Percentiles rank a stretch among this genome's conserved stretches.
phyloP scores from a whole-genome alignment of 768 basidiomycete species.

The Gelatoporia subvermispora region DNA sequence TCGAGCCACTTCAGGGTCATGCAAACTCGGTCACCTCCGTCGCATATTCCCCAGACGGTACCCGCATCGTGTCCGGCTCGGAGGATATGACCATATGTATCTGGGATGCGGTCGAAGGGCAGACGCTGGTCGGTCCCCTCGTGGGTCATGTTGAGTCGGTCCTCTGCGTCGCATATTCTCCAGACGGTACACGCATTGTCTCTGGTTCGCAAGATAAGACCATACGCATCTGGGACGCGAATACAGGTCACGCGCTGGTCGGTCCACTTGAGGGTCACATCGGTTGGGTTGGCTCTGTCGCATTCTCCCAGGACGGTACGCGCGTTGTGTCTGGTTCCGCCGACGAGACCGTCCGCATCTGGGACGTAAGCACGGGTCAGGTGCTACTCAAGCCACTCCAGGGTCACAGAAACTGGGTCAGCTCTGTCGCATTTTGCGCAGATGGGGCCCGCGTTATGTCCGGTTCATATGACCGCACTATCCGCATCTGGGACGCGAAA shows the following conservation, averaged over 20 bases:
- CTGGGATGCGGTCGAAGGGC: conserved; percentile 13
- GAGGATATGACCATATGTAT: conserved; percentile 16
- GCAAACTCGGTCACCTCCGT: conserved; percentile 12
- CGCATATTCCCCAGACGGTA: conserved; percentile 23
- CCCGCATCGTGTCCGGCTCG: conserved; percentile 18
- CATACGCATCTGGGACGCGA: conserved; percentile 2
- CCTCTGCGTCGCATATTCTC: conserved; percentile 9
- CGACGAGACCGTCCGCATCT: conserved; percentile 25
- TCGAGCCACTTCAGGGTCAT: conserved; percentile 15
- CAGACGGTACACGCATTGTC: not conserved
- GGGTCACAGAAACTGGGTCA: too few relatives aligned
- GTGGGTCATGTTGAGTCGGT: conserved; percentile 2
- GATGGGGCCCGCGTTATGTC: conserved; percentile 18
- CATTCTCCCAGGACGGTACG: conserved; percentile 26
- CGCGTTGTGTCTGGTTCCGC: conserved; percentile 23
- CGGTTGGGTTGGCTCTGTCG: conserved; percentile 16
- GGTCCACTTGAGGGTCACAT: conserved; percentile 17
- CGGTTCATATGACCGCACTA: conserved; percentile 17
- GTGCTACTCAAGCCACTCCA: too few relatives aligned
- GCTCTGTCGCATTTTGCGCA: too few relatives aligned
- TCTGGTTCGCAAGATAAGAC: conserved; percentile 2
- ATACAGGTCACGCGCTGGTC: not conserved
- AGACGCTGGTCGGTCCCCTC: not conserved
- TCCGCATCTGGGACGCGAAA: conserved; percentile 2
- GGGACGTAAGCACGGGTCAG: conserved; percentile 18